Conservation (phyloP, 2,329 filamentous ascomycete species). For the Ophiostoma piceae region DNA sequence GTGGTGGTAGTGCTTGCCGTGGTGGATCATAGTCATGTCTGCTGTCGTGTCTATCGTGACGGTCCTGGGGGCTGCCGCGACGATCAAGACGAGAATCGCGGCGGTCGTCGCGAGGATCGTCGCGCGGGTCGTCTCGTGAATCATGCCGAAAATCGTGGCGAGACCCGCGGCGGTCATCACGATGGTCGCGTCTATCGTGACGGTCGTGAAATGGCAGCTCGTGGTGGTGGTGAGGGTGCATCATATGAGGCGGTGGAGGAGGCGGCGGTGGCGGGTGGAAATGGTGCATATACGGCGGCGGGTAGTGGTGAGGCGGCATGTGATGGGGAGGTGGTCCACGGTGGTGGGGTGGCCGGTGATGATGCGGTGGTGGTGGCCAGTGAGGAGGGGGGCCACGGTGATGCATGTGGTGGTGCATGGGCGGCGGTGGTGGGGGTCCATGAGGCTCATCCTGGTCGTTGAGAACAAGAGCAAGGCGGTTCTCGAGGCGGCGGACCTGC, state of each 20-base stretch:
- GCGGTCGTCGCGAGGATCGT: constrained; percentile 1
- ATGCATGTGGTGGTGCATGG: constrained; percentile 14
- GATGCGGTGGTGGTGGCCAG: constrained; percentile 12
- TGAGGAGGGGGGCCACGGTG: constrained; percentile 12
- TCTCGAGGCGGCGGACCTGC: constrained; percentile 42
- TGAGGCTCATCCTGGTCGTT: constrained; percentile 21
- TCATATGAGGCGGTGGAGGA: constrained; percentile 18
- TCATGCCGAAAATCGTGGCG: constrained; percentile 14
- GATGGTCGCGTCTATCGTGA: background rate
- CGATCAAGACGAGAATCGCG: background rate
- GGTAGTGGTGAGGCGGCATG: constrained; percentile 14
- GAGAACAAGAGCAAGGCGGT: constrained; percentile 36
- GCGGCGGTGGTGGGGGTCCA: constrained; percentile 11
- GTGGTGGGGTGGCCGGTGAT: constrained; percentile 2
- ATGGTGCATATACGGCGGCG: constrained; percentile 17
- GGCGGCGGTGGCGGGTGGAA: constrained; percentile 16
- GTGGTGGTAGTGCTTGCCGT: constrained; percentile 11
- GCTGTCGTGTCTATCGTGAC: constrained; percentile 1
- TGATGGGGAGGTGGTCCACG: constrained; percentile 14
- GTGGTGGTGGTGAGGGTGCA: constrained; percentile 19
- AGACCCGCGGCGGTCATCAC: background rate
- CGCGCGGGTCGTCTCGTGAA: constrained; percentile 10
- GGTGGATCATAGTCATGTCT: background rate
- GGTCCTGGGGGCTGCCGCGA: background rate
- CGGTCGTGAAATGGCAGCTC: constrained; percentile 18